Base-by-base conservation (phyloP, 2,329 filamentous ascomycete species). In the Tympanopsis confertula region DNA sequence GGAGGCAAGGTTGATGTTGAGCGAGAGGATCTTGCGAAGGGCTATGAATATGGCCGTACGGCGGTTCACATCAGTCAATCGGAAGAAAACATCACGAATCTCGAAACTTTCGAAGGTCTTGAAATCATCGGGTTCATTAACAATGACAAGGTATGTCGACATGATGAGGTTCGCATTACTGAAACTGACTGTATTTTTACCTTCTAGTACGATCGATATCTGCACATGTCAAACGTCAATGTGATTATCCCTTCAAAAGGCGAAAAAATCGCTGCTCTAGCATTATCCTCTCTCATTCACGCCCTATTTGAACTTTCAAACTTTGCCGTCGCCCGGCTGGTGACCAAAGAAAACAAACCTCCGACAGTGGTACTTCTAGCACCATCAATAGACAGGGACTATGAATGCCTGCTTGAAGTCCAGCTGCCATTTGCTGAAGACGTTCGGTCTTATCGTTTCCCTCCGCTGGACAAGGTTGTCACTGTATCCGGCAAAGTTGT, bases 351-450 rank as follows among this genome's bases (percentile, higher is more conserved):
- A 42, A 76, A 78, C 47, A 87, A 86, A 46, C 73, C 85, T 2
- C 89, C 91, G 0, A 53, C 76, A 19, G 63, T 96, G 13, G 61
- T 94, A 1, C 66, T 96, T 13, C 69, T 98, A 32, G 80, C 83
- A 4, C 91, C 91, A 3, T 72, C 76, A 15, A 78, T 94, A 41
- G 85, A 93, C 43, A 66, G 71, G 2, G 80, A 85, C 19, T 76
- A 85, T 45, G 88, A 95, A 55, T 89, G 85, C 48, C 68, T 98
- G 2, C 78, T 94, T 44, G 91, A 98, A 51, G 72, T 93, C 1
- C 86, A 91, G 24, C 66, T 96, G 4, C 91, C 91, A 1, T 98
- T 95, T 50, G 81, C 86, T 2, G 91, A 98, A 62, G 91, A 98
- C 52, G 69, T 95, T 35, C 76, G 91, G 24, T 71, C 71, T n/a